Evolutionary conservation across 306 rosid species (phyloP).

Genomic region (Gynostemma pentaphyllum): DNA sequence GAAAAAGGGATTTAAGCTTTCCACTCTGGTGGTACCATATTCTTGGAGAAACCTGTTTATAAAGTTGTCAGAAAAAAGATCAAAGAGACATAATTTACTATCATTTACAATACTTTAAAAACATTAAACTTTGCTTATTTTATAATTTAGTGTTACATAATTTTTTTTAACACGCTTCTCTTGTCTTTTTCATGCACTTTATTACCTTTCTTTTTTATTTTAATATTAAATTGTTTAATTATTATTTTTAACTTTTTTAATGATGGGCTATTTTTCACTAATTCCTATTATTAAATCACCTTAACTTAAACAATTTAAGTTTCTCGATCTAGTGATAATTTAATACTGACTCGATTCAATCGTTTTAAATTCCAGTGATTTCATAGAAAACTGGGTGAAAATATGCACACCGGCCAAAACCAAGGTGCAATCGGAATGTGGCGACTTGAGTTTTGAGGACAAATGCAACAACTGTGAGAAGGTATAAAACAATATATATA

Average conservation of each 20-base stretch:
- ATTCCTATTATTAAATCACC: neutral
- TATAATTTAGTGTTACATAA: neutral
- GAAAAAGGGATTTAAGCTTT: neutral
- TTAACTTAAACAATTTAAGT: too few relatives aligned
- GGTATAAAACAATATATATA: slow-evolving; percentile 23
- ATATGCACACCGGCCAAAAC: slow-evolving; percentile 60
- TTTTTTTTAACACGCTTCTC: neutral
- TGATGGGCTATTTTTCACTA: neutral
- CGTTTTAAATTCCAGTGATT: slow-evolving; percentile 39
- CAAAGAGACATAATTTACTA: neutral
- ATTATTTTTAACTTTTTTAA: neutral
- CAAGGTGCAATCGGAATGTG: slow-evolving; percentile 32
- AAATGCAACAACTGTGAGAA: slow-evolving; percentile 80
- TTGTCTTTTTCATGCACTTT: neutral
- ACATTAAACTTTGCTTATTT: neutral
- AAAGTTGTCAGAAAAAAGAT: neutral
- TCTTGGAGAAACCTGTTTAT: neutral
- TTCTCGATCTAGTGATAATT: too few relatives aligned
- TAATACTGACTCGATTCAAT: too few relatives aligned
- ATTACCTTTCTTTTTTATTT: neutral
- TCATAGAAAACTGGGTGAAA: slow-evolving; percentile 89
- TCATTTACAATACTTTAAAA: too few relatives aligned
- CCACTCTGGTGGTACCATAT: slow-evolving; percentile 15
- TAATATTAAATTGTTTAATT: neutral
- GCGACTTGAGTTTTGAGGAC: slow-evolving; percentile 35